Evolutionary conservation across 2,329 filamentous ascomycete genomes (phyloP), one percentile per base, ranked within the genome.

Genomic region (Colletotrichum sp.): DNA sequence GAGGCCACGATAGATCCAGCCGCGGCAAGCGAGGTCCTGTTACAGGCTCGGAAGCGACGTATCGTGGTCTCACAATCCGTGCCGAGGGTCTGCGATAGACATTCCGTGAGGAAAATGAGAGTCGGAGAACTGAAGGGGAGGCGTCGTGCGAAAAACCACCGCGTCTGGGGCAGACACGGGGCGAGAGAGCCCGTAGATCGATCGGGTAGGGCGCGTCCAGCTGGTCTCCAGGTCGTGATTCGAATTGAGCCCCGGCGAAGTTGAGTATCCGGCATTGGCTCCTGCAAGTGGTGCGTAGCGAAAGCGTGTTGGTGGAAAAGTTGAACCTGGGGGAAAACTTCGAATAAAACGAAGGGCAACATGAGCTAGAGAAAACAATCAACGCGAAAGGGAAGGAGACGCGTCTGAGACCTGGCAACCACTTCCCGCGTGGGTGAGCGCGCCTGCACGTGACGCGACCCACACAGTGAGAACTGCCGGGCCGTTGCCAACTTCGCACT

Each of bases 91-190:
- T 84, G 81, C 82, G 80, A 84, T 84, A 88, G 87, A 91, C 89
- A 92, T 92, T 91, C 90, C 90, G 91, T 89, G 83, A 88, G 90
- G 91, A 93, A 93, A 93, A 93, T 87, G 88, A 88, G 88, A 88
- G 88, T 90, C 92, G 94, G 93, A 93, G 90, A 91, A 95, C 95
- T 95, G 90, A 94, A 84, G 88, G 91, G 93, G 92, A 93, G 93
- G 94, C 92, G 92, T 88, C 87, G 90, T 94, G 94, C 94, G 89
- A 86, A 86, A 81, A 78, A 72, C 76, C 63, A 81, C 81, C 79
- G 48, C 18, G 15, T 66, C 57, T 32, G 28, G 36, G 21, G 26
- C 30, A 32, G 55, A 60, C 21, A 21, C 78, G 77, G 77, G 79
- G 79, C 85, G 87, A 91, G 89, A 89, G 89, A 88, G 84, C 81